phyloP scores from a whole-genome alignment of 257 asterid species.

The Anisodus acutangulus region DNA sequence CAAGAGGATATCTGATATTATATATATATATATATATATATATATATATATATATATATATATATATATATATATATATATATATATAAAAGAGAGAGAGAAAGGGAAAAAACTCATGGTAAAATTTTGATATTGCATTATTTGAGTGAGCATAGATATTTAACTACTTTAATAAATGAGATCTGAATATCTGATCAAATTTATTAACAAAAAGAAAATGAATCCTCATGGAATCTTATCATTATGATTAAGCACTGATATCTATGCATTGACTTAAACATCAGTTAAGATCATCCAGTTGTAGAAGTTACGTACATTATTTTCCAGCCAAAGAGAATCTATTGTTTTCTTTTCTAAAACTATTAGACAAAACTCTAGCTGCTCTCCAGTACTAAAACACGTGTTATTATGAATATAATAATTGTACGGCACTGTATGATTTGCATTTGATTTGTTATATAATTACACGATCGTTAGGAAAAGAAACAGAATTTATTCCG shows the following conservation, averaged over 20 bases:
- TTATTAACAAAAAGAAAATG: background rate
- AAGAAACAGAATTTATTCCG: too few species aligned
- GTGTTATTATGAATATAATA: slow-evolving; percentile 8
- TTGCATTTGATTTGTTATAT: background rate
- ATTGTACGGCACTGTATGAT: background rate
- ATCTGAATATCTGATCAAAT: background rate
- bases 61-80: too few species aligned
- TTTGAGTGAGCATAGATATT: too few species aligned
- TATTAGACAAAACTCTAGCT: background rate
- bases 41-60: too few species aligned
- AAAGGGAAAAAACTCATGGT: too few species aligned
- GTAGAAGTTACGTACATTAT: background rate
- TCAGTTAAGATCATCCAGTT: background rate
- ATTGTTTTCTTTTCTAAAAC: background rate
- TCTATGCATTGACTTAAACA: slow-evolving; percentile 13
- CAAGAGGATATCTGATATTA: too few species aligned
- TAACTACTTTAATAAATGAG: background rate
- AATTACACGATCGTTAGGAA: background rate
- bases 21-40: too few species aligned
- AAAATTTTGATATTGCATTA: too few species aligned
- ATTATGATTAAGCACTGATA: slow-evolving; percentile 1
- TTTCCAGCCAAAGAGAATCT: background rate
- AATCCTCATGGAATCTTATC: background rate
- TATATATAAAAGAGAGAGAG: too few species aligned
- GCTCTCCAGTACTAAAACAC: background rate